Evolutionary conservation across 208 protist genomes (phyloP).

Genomic region (Wallacemonas collosoma): DNA sequence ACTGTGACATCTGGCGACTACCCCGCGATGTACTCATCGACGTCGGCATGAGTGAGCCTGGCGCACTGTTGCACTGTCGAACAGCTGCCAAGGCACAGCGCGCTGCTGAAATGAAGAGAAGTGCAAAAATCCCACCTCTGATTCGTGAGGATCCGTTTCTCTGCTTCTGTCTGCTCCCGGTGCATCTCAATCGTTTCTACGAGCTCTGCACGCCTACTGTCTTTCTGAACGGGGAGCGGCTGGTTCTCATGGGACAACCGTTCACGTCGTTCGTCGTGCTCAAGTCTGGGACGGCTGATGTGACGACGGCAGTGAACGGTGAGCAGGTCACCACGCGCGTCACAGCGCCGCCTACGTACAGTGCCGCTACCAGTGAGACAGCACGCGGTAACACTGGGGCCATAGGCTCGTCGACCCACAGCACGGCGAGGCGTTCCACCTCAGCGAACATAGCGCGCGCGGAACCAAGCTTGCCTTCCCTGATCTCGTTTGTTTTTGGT

Average conservation of each 20-base stretch:
- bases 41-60: slow-evolving; percentile 86
- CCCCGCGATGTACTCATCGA: slow-evolving; percentile 74
- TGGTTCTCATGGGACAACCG: slow-evolving; percentile 69
- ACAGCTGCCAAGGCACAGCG: slow-evolving; percentile 63
- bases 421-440: no score
- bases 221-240: slow-evolving; percentile 77
- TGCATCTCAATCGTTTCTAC: slow-evolving; percentile 54
- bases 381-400: not conserved
- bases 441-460: not conserved
- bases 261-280: slow-evolving; percentile 65
- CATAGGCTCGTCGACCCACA: no score
- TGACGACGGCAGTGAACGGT: slow-evolving; percentile 57
- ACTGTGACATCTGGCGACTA: slow-evolving; percentile 88
- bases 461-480: not conserved
- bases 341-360: slow-evolving; percentile 12
- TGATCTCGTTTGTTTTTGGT: slow-evolving; percentile 52
- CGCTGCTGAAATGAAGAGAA: slow-evolving; percentile 53
- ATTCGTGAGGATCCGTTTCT: slow-evolving; percentile 75
- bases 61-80: slow-evolving; percentile 78
- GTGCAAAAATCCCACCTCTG: slow-evolving; percentile 26
- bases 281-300: slow-evolving; percentile 62
- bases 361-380: slow-evolving; percentile 9
- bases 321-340: slow-evolving; percentile 41
- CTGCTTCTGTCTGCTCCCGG: slow-evolving; percentile 54
- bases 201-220: slow-evolving; percentile 59